Conservation (phyloP, 495 filamentous ascomycete species). For the Chaetomidium leptoderma region DNA sequence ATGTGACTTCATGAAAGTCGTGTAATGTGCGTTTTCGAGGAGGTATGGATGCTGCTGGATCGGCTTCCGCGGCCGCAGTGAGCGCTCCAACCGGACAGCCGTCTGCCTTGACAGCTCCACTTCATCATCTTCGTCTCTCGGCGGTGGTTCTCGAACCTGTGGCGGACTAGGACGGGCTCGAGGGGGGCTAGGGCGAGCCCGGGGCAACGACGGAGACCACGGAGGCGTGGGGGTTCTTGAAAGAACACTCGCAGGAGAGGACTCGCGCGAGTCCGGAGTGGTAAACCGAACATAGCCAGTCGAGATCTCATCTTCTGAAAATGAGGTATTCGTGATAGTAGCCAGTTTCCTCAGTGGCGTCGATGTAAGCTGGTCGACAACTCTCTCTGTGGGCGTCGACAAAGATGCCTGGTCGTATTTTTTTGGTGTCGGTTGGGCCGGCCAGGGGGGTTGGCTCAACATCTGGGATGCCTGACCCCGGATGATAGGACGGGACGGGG, state of each 20-base stretch:
- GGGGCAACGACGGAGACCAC: conserved; percentile 8
- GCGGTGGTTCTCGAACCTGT: not conserved
- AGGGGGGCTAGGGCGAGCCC: not conserved
- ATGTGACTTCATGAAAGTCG: conserved; percentile 53
- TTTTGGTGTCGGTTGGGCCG: not conserved
- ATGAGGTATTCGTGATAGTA: not conserved
- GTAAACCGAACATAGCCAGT: conserved; percentile 16
- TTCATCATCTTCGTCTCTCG: conserved; percentile 1
- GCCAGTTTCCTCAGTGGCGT: not conserved
- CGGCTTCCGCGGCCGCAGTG: conserved; percentile 63
- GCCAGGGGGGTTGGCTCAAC: conserved; percentile 1
- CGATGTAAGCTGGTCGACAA: not conserved
- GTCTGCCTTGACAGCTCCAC: conserved; percentile 24
- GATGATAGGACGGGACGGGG: not conserved
- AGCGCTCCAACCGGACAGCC: conserved; percentile 33
- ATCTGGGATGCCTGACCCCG: not conserved
- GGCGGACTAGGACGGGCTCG: not conserved
- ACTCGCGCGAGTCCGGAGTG: not conserved
- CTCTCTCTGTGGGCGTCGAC: not conserved
- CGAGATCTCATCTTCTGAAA: conserved; percentile 18
- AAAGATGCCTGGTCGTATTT: not conserved
- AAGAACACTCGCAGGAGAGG: conserved; percentile 20
- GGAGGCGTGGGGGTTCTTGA: conserved; percentile 17
- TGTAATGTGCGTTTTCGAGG: conserved; percentile 64
- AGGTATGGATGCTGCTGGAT: conserved; percentile 73